Conservation (phyloP, 2,329 filamentous ascomycete species). For the Dactylellina sp. region DNA sequence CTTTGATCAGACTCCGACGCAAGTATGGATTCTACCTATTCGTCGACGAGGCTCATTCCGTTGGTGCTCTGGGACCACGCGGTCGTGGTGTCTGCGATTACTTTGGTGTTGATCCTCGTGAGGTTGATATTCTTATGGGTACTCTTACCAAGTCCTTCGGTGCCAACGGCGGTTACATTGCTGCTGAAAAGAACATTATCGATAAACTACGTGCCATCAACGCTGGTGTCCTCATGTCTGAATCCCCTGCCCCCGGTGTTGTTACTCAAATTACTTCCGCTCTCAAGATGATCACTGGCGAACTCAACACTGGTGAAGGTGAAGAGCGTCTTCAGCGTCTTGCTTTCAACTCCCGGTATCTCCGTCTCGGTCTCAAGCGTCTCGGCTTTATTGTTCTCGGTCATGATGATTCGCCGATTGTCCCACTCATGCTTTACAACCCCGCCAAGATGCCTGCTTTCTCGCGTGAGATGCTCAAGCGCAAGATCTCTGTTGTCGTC, state of each 20-base stretch:
- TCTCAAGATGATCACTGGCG: slow-evolving; percentile 87
- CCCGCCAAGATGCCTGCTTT: slow-evolving; percentile 99
- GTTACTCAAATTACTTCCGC: slow-evolving; percentile 90
- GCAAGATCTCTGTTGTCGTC: slow-evolving; percentile 96
- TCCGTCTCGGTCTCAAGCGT: slow-evolving; percentile 96
- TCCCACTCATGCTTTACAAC: slow-evolving; percentile 93
- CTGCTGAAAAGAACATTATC: slow-evolving; percentile 87
- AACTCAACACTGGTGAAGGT: slow-evolving; percentile 87
- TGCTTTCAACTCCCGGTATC: slow-evolving; percentile 97
- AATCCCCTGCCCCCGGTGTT: slow-evolving; percentile 87
- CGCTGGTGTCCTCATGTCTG: slow-evolving; percentile 85
- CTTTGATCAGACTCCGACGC: slow-evolving; percentile 84
- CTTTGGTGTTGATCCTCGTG: slow-evolving; percentile 86
- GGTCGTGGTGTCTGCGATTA: slow-evolving; percentile 97
- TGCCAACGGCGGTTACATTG: slow-evolving; percentile 95
- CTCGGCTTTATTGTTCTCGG: slow-evolving; percentile 97
- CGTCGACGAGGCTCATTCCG: slow-evolving; percentile 94
- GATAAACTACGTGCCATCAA: slow-evolving; percentile 90
- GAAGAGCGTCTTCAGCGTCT: slow-evolving; percentile 95
- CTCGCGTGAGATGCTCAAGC: slow-evolving; percentile 97
- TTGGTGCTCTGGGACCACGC: slow-evolving; percentile 87
- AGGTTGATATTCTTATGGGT: slow-evolving; percentile 97
- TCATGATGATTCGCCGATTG: slow-evolving; percentile 97
- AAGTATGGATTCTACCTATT: slow-evolving; percentile 98
- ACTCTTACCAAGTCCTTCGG: slow-evolving; percentile 98